Conservation (phyloP, 352 stramenopile species). For the Pythium sukuiense region DNA sequence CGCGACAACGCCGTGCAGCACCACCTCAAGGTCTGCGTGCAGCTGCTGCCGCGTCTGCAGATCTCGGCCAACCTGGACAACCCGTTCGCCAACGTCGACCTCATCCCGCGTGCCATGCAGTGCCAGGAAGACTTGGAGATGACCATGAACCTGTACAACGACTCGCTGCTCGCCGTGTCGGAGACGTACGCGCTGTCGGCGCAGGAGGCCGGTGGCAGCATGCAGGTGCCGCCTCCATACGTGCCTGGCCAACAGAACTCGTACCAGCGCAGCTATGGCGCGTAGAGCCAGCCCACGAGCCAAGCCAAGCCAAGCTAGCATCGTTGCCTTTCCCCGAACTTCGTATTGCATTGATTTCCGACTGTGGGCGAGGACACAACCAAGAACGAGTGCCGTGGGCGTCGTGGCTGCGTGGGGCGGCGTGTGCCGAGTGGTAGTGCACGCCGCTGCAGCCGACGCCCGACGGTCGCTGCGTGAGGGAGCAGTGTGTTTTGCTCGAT, state of each 20-base stretch:
- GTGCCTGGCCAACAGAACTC: constrained; percentile 89
- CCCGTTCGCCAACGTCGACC: constrained; percentile 84
- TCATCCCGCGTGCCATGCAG: constrained; percentile 88
- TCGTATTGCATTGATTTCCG: not conserved
- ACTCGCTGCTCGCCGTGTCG: constrained; percentile 83
- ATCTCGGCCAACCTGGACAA: constrained; percentile 90
- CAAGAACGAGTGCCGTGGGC: not conserved
- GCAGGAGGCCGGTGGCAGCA: constrained; percentile 48
- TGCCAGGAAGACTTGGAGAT: constrained; percentile 86
- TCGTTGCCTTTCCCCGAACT: not conserved
- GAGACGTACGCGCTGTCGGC: constrained; percentile 85
- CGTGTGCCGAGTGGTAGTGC: constrained; percentile 7
- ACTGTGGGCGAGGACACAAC: not conserved
- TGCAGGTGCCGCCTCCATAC: constrained; percentile 74
- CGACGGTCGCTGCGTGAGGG: not conserved
- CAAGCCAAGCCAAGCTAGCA: not conserved
- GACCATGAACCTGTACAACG: constrained; percentile 89
- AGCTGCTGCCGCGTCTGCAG: constrained; percentile 80
- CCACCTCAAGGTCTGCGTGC: constrained; percentile 86
- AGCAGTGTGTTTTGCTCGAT: constrained; percentile 1
- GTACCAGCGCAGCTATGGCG: constrained; percentile 87
- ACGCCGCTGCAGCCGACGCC: not conserved
- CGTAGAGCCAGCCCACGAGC: constrained; percentile 37
- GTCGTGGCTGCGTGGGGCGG: not conserved
- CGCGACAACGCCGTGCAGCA: constrained; percentile 81